phyloP scores from a whole-genome alignment of 2,329 filamentous ascomycete species.

The Hypoxylon sp. region DNA sequence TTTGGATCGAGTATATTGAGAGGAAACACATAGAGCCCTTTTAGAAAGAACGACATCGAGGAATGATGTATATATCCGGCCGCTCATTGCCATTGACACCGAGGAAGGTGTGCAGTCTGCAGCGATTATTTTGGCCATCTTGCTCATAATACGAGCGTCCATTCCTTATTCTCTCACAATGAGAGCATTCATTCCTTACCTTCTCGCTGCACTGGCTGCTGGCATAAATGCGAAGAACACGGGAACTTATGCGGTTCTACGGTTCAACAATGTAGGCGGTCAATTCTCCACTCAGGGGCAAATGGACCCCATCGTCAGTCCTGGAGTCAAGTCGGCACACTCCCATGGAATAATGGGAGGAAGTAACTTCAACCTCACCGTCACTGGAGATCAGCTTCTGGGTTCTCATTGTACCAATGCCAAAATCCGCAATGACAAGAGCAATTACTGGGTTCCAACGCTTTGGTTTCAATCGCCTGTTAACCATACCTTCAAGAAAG shows the following conservation, averaged over 20 bases:
- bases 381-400: conserved; percentile 71
- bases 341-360: conserved; percentile 79
- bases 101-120: not conserved
- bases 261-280: conserved; percentile 71
- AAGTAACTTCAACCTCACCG: conserved; percentile 73
- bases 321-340: conserved; percentile 71
- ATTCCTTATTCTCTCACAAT: conserved; percentile 29
- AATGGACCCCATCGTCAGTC: conserved; percentile 76
- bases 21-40: not conserved
- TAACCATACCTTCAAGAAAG: conserved; percentile 74
- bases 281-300: conserved; percentile 71
- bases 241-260: conserved; percentile 75
- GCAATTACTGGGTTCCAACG: conserved; percentile 82
- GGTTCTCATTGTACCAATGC: conserved; percentile 78
- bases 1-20: not conserved
- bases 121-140: conserved; percentile 1
- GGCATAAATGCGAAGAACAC: conserved; percentile 26
- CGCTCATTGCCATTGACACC: not conserved
- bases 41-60: not conserved
- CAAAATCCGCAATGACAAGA: conserved; percentile 75
- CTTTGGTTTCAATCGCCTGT: conserved; percentile 76
- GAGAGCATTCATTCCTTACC: conserved; percentile 30
- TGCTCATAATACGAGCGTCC: conserved; percentile 36
- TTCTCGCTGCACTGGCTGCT: conserved; percentile 29
- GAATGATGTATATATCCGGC: conserved; percentile 24